phyloP scores from a whole-genome alignment of 345 rosid genomes.

The Boechera retrofracta region DNA sequence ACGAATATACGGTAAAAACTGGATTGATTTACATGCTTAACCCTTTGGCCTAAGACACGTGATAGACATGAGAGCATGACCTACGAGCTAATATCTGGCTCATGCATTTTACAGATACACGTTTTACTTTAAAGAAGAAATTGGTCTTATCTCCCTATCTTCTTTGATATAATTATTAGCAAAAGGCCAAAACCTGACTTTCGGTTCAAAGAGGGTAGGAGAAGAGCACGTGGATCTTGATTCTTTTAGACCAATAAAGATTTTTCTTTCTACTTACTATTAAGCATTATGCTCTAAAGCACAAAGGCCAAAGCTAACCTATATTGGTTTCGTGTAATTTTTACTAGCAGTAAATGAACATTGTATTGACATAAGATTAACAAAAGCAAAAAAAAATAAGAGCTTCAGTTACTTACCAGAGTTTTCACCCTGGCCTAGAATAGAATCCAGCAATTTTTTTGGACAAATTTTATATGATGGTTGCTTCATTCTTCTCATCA shows the following conservation, averaged over 20 bases:
- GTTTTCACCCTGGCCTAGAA: neutral
- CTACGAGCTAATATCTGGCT: conserved; percentile 41
- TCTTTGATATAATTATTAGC: conserved; percentile 25
- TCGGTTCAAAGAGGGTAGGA: conserved; percentile 33
- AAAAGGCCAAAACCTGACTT: conserved; percentile 45
- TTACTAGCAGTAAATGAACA: neutral
- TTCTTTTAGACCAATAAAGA: conserved; percentile 33
- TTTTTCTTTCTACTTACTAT: conserved; percentile 13
- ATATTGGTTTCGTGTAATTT: neutral
- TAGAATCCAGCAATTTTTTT: neutral
- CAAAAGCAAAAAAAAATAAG: neutral
- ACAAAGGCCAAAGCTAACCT: neutral
- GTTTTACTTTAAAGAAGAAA: conserved; percentile 36
- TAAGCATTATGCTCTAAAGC: conserved; percentile 3
- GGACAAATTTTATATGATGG: neutral
- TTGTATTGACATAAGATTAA: neutral
- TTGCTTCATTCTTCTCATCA: neutral
- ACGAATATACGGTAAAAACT: conserved; percentile 21
- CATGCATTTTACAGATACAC: conserved; percentile 42
- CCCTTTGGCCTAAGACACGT: conserved; percentile 36
- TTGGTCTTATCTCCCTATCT: conserved; percentile 39
- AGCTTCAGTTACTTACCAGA: conserved; percentile 10
- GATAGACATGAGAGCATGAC: conserved; percentile 44
- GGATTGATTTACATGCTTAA: neutral
- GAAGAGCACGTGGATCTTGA: conserved; percentile 45